Percentiles rank a stretch among this genome's conserved stretches.
Evolutionary conservation across 129 eudicot species (phyloP).

Genomic region (Rutidosis leptorrhynchoides): DNA sequence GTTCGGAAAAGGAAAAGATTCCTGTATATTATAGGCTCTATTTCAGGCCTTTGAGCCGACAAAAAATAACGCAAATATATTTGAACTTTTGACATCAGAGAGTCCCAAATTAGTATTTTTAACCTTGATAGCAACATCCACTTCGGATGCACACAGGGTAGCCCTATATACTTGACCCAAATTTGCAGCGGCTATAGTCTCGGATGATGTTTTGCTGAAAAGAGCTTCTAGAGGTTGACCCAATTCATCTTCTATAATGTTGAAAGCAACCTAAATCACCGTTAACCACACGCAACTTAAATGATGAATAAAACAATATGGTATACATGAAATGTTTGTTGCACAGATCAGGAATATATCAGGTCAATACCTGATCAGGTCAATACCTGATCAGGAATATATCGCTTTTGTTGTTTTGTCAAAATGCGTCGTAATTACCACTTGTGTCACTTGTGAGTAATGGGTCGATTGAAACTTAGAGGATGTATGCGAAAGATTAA

Average conservation of each 20-base stretch:
- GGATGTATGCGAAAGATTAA: too few relatives aligned
- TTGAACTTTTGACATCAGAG: background rate
- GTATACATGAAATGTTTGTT: background rate
- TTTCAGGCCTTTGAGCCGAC: slow-evolving; percentile 93
- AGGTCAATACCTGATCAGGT: too few relatives aligned
- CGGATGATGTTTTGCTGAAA: slow-evolving; percentile 89
- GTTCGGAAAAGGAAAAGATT: slow-evolving; percentile 97
- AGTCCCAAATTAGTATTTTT: background rate
- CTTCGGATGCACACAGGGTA: slow-evolving; percentile 87
- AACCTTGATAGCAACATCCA: slow-evolving; percentile 98
- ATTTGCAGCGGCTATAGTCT: slow-evolving; percentile 97
- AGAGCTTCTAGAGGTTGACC: slow-evolving; percentile 96
- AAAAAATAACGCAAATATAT: background rate
- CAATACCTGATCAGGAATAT: too few relatives aligned
- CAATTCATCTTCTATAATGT: slow-evolving; percentile 94
- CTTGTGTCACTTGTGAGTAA: too few relatives aligned
- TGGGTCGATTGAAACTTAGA: too few relatives aligned
- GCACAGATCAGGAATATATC: background rate
- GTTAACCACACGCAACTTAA: slow-evolving; percentile 40
- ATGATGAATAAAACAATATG: slow-evolving; percentile 13
- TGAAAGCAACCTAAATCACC: slow-evolving; percentile 83
- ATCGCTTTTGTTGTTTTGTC: too few relatives aligned
- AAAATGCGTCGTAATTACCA: too few relatives aligned
- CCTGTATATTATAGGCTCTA: slow-evolving; percentile 95
- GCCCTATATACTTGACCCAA: slow-evolving; percentile 98